phyloP scores from a whole-genome alignment of 768 basidiomycete species.

The Chiua virens region DNA sequence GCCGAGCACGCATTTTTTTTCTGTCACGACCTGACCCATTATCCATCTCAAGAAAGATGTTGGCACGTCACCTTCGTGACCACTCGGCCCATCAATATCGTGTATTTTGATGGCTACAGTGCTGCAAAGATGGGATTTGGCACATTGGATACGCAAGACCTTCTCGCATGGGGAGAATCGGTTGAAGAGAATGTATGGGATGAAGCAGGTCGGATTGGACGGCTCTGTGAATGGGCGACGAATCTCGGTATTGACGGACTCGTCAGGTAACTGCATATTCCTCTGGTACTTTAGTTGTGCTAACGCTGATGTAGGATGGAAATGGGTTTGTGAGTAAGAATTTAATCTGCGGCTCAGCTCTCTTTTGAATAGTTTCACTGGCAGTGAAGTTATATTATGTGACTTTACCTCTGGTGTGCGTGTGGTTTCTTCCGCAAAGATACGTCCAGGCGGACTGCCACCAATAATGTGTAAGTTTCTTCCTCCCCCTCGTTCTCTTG shows the following conservation, averaged over 20 bases:
- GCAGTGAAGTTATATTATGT: conserved; percentile 50
- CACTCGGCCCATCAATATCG: conserved; percentile 27
- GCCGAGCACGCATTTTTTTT: conserved; percentile 38
- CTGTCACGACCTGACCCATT: conserved; percentile 20
- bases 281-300: background rate
- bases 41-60: conserved; percentile 11
- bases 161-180: conserved; percentile 30
- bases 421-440: conserved; percentile 38
- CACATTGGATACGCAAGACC: conserved; percentile 35
- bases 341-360: background rate
- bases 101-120: conserved; percentile 37
- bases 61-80: conserved; percentile 33
- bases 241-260: conserved; percentile 34
- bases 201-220: conserved; percentile 24
- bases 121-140: conserved; percentile 33
- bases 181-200: conserved; percentile 18
- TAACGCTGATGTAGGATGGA: conserved; percentile 40
- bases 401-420: conserved; percentile 43
- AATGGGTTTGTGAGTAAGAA: conserved; percentile 45
- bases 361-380: background rate
- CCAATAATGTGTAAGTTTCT: background rate
- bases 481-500: background rate
- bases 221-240: conserved; percentile 35
- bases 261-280: conserved; percentile 20
- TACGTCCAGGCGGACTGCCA: conserved; percentile 8